Evolutionary conservation across 805 yeast species (phyloP).

Genomic region (Kodamaea kaohsiungensis): DNA sequence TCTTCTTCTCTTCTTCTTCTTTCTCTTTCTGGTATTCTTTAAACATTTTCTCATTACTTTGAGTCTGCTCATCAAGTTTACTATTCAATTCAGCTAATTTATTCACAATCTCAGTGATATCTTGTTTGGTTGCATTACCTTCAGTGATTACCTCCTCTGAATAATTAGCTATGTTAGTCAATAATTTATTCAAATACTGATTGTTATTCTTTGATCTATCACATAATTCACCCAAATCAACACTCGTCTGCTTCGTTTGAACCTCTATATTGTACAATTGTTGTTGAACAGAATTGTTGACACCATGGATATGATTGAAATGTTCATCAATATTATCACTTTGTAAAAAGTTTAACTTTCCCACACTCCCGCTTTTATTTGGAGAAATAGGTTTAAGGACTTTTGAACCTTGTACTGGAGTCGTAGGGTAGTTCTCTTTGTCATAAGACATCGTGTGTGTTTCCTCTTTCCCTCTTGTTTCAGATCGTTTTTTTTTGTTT

Average conservation of each 20-base stretch:
- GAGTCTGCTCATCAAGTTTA: conserved; percentile 1
- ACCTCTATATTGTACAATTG: conserved; percentile 32
- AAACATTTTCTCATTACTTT: conserved; percentile 1
- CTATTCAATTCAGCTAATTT: conserved; percentile 17
- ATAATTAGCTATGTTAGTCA: conserved; percentile 35
- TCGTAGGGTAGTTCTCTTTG: conserved; percentile 7
- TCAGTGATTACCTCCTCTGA: conserved; percentile 36
- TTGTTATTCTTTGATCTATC: conserved; percentile 44
- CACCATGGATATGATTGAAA: conserved; percentile 28
- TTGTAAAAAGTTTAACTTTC: conserved; percentile 31
- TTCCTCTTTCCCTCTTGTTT: no score
- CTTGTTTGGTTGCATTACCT: conserved; percentile 37
- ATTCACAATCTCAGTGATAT: conserved; percentile 22
- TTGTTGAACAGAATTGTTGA: conserved; percentile 28
- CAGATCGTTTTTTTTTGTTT: background rate
- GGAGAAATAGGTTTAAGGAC: conserved; percentile 10
- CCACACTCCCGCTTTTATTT: conserved; percentile 11
- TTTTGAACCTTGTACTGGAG: conserved; percentile 3
- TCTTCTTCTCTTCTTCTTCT: background rate
- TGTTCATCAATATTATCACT: conserved; percentile 36
- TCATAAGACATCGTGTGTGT: conserved; percentile 4
- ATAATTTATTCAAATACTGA: conserved; percentile 35
- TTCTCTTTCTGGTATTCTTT: conserved; percentile 1
- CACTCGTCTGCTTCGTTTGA: conserved; percentile 35
- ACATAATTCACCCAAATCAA: conserved; percentile 36